Evolutionary conservation across 768 basidiomycete species (phyloP).

Genomic region (Lactifluus hygrophoroides): DNA sequence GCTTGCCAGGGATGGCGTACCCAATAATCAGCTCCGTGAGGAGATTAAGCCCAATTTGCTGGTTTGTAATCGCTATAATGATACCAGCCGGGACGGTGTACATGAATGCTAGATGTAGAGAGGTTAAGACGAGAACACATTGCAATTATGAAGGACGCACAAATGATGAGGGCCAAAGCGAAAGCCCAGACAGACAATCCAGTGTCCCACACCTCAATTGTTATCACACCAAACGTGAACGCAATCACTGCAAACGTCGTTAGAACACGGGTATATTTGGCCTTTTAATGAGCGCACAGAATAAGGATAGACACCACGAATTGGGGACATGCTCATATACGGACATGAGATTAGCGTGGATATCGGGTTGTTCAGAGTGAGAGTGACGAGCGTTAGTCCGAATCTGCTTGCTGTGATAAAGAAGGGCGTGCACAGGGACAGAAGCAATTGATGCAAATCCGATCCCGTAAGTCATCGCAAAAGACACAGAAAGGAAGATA

Average conservation of each 20-base stretch:
- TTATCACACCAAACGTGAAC: slow-evolving; percentile 61
- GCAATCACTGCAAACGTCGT: slow-evolving; percentile 30
- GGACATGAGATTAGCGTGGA: slow-evolving; percentile 77
- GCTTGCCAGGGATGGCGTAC: slow-evolving; percentile 43
- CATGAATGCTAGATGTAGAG: slow-evolving; percentile 38
- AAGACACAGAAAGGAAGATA: slow-evolving; percentile 55
- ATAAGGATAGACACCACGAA: too few relatives aligned
- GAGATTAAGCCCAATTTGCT: slow-evolving; percentile 62
- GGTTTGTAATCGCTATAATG: slow-evolving; percentile 73
- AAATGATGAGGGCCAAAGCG: slow-evolving; percentile 59
- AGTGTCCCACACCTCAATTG: slow-evolving; percentile 65
- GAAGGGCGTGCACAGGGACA: slow-evolving; percentile 58
- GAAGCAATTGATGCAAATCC: slow-evolving; percentile 76
- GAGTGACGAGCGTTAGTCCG: slow-evolving; percentile 61
- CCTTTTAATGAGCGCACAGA: too few relatives aligned
- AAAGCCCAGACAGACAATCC: slow-evolving; percentile 68
- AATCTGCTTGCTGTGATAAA: slow-evolving; percentile 76
- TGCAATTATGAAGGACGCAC: too few relatives aligned
- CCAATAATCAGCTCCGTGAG: slow-evolving; percentile 77
- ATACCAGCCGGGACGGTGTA: slow-evolving; percentile 74
- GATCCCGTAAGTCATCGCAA: slow-evolving; percentile 72
- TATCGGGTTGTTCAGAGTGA: slow-evolving; percentile 72
- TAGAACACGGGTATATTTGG: slow-evolving; percentile 46
- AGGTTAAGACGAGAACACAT: not conserved
- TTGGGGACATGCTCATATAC: slow-evolving; percentile 67